Evolutionary conservation across 202 grass and related monocot species (phyloP).

Genomic region (Zizania palustris): DNA sequence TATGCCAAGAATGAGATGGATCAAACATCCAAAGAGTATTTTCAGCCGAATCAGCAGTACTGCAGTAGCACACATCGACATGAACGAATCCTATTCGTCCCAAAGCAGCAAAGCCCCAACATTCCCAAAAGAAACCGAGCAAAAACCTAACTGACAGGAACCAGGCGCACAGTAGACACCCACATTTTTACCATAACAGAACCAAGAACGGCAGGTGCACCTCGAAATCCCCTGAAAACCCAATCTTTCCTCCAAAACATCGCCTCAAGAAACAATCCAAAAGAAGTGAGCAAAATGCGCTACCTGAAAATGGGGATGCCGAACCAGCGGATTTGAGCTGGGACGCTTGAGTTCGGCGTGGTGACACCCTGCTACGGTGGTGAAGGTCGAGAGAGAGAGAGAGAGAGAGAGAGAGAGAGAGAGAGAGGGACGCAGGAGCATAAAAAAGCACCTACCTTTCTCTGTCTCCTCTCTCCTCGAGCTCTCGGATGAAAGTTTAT

Average conservation of each 20-base stretch:
- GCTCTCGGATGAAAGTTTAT: slow-evolving; percentile 14
- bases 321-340: slow-evolving; percentile 19
- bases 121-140: not conserved
- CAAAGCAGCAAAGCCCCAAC: slow-evolving; percentile 1
- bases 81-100: not conserved
- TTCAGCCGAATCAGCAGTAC: not conserved
- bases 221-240: not conserved
- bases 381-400: slow-evolving; percentile 48
- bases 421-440: slow-evolving; percentile 47
- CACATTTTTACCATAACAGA: not conserved
- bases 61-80: slow-evolving; percentile 7
- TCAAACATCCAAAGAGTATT: not conserved
- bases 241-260: not conserved
- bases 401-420: slow-evolving; percentile 42
- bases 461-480: slow-evolving; percentile 20
- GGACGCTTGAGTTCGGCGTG: slow-evolving; percentile 25
- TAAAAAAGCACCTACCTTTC: slow-evolving; percentile 50
- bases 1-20: slow-evolving; percentile 2
- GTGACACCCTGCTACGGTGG: not conserved
- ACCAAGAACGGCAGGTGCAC: not conserved
- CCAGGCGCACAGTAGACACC: not conserved
- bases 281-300: not conserved
- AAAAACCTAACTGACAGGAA: slow-evolving; percentile 18
- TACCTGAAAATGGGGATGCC: slow-evolving; percentile 31
- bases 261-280: not conserved